Conservation (phyloP, 345 rosid species). For the Lepidium sativum region DNA sequence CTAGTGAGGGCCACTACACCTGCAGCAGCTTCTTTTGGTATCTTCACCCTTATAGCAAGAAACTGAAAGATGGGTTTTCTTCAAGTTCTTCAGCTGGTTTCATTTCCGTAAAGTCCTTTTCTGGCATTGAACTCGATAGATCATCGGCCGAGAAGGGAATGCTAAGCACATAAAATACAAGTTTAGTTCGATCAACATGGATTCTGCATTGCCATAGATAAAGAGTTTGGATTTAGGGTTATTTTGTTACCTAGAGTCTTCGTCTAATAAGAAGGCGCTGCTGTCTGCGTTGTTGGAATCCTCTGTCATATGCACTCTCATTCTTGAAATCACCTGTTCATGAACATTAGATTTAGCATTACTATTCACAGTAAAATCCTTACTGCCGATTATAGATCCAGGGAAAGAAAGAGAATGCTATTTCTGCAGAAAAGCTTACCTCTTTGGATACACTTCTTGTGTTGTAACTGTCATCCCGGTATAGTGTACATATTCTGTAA, state of each 20-base stretch:
- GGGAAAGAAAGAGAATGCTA: not conserved
- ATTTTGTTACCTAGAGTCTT: conserved; percentile 60
- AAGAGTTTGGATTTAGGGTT: not conserved
- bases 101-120: conserved; percentile 75
- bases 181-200: not conserved
- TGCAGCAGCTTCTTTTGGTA: conserved; percentile 7
- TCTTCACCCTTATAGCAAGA: conserved; percentile 39
- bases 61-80: conserved; percentile 78
- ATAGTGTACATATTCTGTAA: conserved; percentile 84
- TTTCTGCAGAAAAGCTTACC: conserved; percentile 35
- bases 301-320: conserved; percentile 91
- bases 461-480: conserved; percentile 95
- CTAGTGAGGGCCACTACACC: not conserved
- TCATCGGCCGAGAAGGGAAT: conserved; percentile 92
- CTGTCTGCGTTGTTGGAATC: conserved; percentile 76
- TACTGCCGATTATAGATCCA: not conserved
- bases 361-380: not conserved
- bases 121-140: conserved; percentile 69
- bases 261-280: conserved; percentile 89
- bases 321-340: conserved; percentile 80
- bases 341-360: not conserved
- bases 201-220: not conserved
- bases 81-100: conserved; percentile 77
- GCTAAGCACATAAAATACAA: conserved; percentile 28
- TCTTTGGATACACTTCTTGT: conserved; percentile 83